Base-by-base conservation (phyloP, 129 eudicot species). In the Dittrichia graveolens region DNA sequence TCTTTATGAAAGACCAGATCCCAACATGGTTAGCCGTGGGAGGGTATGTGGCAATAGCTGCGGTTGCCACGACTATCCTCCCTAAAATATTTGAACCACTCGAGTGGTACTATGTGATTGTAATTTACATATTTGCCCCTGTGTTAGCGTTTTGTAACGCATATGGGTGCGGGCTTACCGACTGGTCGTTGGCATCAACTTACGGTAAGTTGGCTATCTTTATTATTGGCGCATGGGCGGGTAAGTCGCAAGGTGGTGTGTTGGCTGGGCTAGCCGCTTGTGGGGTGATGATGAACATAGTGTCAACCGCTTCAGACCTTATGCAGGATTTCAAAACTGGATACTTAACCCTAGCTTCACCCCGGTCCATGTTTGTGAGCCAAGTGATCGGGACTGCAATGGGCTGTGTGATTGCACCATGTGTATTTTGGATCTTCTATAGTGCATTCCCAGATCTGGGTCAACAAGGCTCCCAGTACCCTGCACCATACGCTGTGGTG, bases 271-370 rank as follows among this genome's bases (percentile, higher is more conserved):
- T 90, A 1, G 96, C 96, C 4, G 73, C 88, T 6, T 90, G 96
- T 56, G 96, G 94, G 12, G 88, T 90, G 52, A 85, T 90, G 96
- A 85, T 90, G 96, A 90, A 81, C 74, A 85, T 87, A 2, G 88
- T 87, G 2, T 44, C 88, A 0, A 86, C 90, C 4, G 96, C 96
- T 68, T 78, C 96, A 4, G 96, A 86, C 61, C 24, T 89, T 14
- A 89, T 89, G 88, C 84, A 78, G 40, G 90, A 87, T 65, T 87
- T 87, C 79, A 84, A 84, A 69, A 87, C 92, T 0, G 89, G 96
- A 4, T 89, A 89, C 69, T 46, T 89, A 75, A 89, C 96, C 35
- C 77, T 90, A n/a, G 79, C 93, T 18, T 87, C 96, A 3, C 96
- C 96, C 0, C 83, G 93, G 15, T 73, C 96, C 62, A 90, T 90